These are phyloP conservation scores for Aspergillus piperis DNA, from an alignment of 2,329 filamentous ascomycete species.

Conservation along the genomic window DNA sequence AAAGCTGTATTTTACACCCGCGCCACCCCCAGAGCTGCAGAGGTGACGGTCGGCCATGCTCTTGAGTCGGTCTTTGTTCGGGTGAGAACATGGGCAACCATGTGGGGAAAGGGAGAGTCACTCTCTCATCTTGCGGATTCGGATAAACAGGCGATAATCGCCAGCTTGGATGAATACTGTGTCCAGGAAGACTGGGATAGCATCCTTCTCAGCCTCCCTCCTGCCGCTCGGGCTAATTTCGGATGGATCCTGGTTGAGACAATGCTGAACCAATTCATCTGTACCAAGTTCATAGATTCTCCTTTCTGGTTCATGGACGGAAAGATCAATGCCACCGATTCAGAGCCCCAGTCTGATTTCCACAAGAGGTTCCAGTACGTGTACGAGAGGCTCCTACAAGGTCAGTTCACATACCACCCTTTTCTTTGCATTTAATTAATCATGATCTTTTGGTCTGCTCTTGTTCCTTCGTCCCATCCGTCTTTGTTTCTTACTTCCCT, in stretches of 20 bases:
- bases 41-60: too few species aligned
- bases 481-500: too few species aligned
- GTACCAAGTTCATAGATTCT: not conserved
- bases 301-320: slow-evolving; percentile 1
- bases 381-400: too few species aligned
- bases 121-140: not conserved
- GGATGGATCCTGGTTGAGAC: not conserved
- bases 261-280: not conserved
- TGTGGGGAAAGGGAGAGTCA: too few species aligned
- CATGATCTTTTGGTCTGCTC: too few species aligned
- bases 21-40: not conserved
- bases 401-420: too few species aligned
- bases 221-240: not conserved
- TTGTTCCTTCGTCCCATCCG: too few species aligned
- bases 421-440: too few species aligned
- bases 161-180: not conserved
- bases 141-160: not conserved
- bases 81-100: too few species aligned
- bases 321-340: not conserved
- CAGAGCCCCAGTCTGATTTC: too few species aligned
- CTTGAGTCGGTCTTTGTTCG: too few species aligned
- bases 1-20: not conserved
- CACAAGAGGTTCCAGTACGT: too few species aligned
- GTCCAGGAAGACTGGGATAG: not conserved
- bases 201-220: not conserved